phyloP scores from a whole-genome alignment of 208 protist genomes.

The Trypanosomatidae sp. region DNA sequence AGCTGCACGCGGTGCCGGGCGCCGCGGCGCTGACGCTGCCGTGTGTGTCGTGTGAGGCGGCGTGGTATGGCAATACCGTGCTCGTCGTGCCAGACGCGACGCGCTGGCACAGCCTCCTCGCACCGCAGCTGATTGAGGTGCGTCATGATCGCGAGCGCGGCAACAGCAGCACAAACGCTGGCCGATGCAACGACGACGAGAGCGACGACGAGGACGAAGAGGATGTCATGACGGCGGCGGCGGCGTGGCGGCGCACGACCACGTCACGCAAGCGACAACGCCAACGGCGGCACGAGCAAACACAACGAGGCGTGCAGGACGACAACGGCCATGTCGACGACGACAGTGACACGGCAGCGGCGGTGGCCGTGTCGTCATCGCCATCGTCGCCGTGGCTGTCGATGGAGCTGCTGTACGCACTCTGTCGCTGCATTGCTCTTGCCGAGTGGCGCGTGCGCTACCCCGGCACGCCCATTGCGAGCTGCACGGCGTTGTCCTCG shows the following conservation, averaged over 20 bases:
- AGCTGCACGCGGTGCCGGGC: conserved; percentile 18
- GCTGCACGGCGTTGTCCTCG: conserved; percentile 22
- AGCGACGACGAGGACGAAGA: no score
- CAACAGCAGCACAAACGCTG: no score
- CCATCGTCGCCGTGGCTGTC: no score
- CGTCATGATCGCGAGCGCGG: conserved; percentile 11
- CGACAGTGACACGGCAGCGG: no score
- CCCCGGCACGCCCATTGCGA: conserved; percentile 32
- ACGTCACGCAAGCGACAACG: no score
- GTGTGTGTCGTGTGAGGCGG: conserved; percentile 14
- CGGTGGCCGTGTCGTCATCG: no score
- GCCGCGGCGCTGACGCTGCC: conserved; percentile 11
- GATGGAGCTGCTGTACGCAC: conserved; percentile 50
- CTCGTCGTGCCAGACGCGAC: conserved; percentile 20
- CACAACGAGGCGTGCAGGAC: no score
- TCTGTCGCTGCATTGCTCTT: conserved; percentile 38
- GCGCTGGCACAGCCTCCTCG: conserved; percentile 21
- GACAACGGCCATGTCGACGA: no score
- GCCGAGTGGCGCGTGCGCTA: conserved; percentile 57
- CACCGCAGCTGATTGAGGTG: conserved; percentile 30
- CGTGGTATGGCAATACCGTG: conserved; percentile 17
- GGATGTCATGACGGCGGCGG: no score
- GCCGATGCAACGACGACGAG: no score
- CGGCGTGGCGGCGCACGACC: no score
- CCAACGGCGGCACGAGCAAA: no score